Base-by-base conservation (phyloP, 352 stramenopile genomes). In the Phytophthora idaei region DNA sequence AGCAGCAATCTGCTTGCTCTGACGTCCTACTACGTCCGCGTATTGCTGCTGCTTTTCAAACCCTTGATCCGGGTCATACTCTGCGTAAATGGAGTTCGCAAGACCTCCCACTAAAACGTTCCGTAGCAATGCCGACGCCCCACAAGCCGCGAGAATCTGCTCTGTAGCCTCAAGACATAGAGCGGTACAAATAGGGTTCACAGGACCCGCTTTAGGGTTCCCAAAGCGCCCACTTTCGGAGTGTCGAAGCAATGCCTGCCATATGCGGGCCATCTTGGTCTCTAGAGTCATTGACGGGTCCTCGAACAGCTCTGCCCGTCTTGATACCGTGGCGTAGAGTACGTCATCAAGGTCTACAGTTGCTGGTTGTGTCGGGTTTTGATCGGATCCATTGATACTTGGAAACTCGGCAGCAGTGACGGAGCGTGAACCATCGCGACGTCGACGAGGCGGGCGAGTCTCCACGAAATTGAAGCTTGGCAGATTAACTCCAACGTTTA, bases 391-490 rank as follows among this genome's bases (percentile, higher is more conserved):
- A n/a, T 56, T 48, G 15, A 69, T 57, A n/a, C 53, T 27, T 49
- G 68, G 57, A 46, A 72, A 69, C 8, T 57, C 45, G 11, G 39
- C 15, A 5, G 27, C 45, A 21, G 54, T 17, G 37, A 42, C 53
- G n/a, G 15, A 27, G 2, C 41, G 55, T 32, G 41, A 36, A 28
- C 17, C 41, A 60, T 72, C 58, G 2, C 46, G 54, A 59, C 60
- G 50, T 60, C 46, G 55, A 44, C 48, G 52, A 63, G 54, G 49
- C 17, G 53, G 42, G 41, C 64, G 59, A 37, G 65, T 54, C 57
- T 90, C 81, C 46, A 92, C 72, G 55, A 90, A 90, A 50, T 92
- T 92, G 66, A 91, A 91, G 28, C 69, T 73, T 25, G 80, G 83
- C 46, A 91, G 61, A 29, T 50, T 64, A 31, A 77, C 29, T 2